Evolutionary conservation across 129 eudicot genomes (phyloP), one percentile per base, ranked within the genome.

Genomic region (Chrysanthemum makinoi): DNA sequence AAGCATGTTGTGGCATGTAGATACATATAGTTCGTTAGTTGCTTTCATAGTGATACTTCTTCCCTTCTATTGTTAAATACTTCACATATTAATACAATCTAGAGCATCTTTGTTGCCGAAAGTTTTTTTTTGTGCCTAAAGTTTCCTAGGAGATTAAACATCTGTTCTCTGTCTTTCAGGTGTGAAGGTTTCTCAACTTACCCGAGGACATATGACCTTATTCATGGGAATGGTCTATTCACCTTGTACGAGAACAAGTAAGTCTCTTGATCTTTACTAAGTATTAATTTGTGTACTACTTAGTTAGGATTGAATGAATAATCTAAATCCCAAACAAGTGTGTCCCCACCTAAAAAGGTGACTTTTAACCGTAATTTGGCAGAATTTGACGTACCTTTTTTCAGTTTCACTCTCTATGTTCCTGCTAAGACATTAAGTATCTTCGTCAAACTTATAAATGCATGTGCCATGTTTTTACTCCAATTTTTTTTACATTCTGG

Each of bases 181-280:
- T 92, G 98, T 78, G 98, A 92, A 78, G 98, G 91, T 54, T 89
- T 92, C 82, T 92, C 98, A 13, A 92, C 98, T 78, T 92, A 92
- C 80, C 98, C 98, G 7, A 92, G 98, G 78, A 92, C 98, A 19
- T 92, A 92, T 57, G 98, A 92, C 62, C 83, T 89, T 69, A 80
- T 92, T 75, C 98, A 92, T 77, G 96, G 95, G 22, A 83, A 65
- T 83, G 87, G 86, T 30, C 46, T 89, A 72, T 92, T 92, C 88
- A 87, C 80, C 81, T 72, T 92, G 86, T 92, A 92, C 62, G 80
- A 89, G 50, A 87, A 85, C 87, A 92, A 80, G 98, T 92, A 92
- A 89, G 95, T 53, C 59, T 74, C 66, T 69, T 46, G 4, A 57
- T 72, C 70, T 55, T 19, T 63, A 30, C 15, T 10, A 33, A 50